phyloP scores from a whole-genome alignment of 805 yeast genomes.

The Ogataea zsoltii region DNA sequence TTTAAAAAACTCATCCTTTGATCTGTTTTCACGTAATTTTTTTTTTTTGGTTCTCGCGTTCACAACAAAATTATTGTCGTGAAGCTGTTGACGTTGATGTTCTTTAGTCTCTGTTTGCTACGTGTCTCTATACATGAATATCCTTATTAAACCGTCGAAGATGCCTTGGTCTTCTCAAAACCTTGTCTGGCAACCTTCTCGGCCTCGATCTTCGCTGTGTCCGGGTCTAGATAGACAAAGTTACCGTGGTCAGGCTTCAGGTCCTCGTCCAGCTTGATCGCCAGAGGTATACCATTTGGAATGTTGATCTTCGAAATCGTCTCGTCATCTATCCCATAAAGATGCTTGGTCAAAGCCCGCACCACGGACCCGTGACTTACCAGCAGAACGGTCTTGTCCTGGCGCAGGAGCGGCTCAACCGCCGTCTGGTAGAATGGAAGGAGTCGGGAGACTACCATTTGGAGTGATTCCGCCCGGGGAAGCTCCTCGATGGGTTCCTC shows the following conservation, averaged over 20 bases:
- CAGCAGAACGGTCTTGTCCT: slow-evolving; percentile 58
- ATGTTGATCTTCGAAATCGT: slow-evolving; percentile 74
- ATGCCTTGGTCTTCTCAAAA: slow-evolving; percentile 28
- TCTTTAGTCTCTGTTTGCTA: neutral
- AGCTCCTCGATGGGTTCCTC: slow-evolving; percentile 48
- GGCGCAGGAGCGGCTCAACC: slow-evolving; percentile 48
- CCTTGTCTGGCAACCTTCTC: slow-evolving; percentile 82
- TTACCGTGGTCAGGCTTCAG: slow-evolving; percentile 29
- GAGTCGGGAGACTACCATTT: slow-evolving; percentile 69
- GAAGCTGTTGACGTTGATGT: too few relatives aligned
- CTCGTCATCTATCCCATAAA: slow-evolving; percentile 64
- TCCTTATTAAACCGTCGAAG: neutral
- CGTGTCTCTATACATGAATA: neutral
- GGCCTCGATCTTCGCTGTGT: slow-evolving; percentile 75
- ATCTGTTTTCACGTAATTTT: too few relatives aligned
- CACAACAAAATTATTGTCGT: neutral
- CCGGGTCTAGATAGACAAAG: slow-evolving; percentile 76
- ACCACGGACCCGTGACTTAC: slow-evolving; percentile 85
- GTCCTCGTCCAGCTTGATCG: slow-evolving; percentile 57
- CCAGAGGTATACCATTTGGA: slow-evolving; percentile 83
- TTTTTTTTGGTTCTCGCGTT: neutral
- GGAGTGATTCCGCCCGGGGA: slow-evolving; percentile 73
- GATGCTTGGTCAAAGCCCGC: slow-evolving; percentile 68
- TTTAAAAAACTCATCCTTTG: neutral
- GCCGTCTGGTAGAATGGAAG: slow-evolving; percentile 58